phyloP scores from a whole-genome alignment of 2,329 filamentous ascomycete genomes.

The Ilyonectria mors-panacis region DNA sequence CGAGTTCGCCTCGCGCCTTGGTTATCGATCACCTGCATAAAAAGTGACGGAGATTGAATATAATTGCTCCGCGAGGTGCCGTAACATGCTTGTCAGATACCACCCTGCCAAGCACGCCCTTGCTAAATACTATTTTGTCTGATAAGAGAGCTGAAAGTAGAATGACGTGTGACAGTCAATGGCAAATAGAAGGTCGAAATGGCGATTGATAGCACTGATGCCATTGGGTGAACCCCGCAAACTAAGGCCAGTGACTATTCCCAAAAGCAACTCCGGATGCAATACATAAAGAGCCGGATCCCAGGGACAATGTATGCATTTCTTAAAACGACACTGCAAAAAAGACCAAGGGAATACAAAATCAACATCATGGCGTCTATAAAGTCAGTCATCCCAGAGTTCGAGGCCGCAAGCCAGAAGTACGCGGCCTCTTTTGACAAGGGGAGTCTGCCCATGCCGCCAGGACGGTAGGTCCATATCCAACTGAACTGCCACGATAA shows the following conservation, averaged over 20 bases:
- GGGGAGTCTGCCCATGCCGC: conserved; percentile 42
- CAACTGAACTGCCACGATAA: neutral
- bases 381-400: conserved; percentile 39
- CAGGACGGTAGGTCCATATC: conserved; percentile 37
- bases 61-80: neutral
- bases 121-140: neutral
- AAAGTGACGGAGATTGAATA: neutral
- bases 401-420: conserved; percentile 42
- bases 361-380: conserved; percentile 45
- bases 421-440: conserved; percentile 43
- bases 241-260: conserved; percentile 11
- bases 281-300: conserved; percentile 13
- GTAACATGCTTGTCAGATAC: neutral
- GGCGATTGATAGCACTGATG: conserved; percentile 24
- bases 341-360: neutral
- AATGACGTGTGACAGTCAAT: conserved; percentile 9
- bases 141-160: neutral
- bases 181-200: conserved; percentile 26
- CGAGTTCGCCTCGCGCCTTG: neutral
- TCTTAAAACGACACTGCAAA: neutral
- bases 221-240: conserved; percentile 32
- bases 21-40: neutral
- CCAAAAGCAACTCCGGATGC: conserved; percentile 14
- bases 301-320: neutral
- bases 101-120: neutral